These are phyloP conservation scores for Diaporthe velutina DNA, from an alignment of 2,329 filamentous ascomycete species.

Conservation along the genomic window DNA sequence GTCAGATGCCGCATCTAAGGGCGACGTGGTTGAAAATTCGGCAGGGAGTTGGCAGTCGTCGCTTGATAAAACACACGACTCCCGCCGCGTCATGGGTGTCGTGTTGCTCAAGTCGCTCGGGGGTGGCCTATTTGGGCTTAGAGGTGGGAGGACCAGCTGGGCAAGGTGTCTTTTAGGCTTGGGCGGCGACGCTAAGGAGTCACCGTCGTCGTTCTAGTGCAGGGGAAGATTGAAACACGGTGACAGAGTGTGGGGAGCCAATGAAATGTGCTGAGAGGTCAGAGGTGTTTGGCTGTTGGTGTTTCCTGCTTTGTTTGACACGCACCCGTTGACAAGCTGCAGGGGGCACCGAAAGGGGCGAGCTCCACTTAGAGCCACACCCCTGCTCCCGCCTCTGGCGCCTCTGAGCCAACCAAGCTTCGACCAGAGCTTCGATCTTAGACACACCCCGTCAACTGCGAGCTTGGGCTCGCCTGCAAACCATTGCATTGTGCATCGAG, in stretches of 20 bases:
- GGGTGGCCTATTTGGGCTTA: slow-evolving; percentile 7
- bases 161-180: background rate
- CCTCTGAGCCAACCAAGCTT: slow-evolving; percentile 21
- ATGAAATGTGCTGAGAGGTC: background rate
- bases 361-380: slow-evolving; percentile 1
- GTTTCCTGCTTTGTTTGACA: slow-evolving; percentile 24
- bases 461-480: slow-evolving; percentile 12
- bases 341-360: slow-evolving; percentile 1
- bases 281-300: background rate
- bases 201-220: background rate
- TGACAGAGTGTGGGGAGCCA: slow-evolving; percentile 30
- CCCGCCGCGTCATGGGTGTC: slow-evolving; percentile 19
- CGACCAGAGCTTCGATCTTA: background rate
- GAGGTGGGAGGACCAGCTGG: slow-evolving; percentile 4
- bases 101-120: slow-evolving; percentile 2
- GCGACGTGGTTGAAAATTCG: background rate
- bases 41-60: background rate
- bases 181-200: background rate
- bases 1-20: background rate
- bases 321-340: slow-evolving; percentile 6
- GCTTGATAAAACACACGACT: slow-evolving; percentile 27
- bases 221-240: slow-evolving; percentile 20
- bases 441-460: slow-evolving; percentile 12
- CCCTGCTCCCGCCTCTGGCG: slow-evolving; percentile 5
- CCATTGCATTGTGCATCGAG: slow-evolving; percentile 11